Conservation (phyloP, 75 land plant species). For the Pinus tabuliformis region DNA sequence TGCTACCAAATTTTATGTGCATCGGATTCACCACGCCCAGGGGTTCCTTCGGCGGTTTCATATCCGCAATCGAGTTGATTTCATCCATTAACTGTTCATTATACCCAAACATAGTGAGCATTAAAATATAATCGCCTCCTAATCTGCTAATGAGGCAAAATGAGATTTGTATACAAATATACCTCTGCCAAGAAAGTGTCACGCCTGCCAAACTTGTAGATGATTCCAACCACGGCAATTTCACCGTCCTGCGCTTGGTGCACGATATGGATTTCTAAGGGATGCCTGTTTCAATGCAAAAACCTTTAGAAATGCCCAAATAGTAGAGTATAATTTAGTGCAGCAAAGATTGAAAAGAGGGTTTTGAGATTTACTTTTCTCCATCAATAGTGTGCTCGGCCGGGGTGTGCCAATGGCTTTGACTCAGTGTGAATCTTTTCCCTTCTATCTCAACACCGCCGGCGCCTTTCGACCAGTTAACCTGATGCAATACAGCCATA, state of each 20-base stretch:
- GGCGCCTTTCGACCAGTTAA: slow-evolving; percentile 18
- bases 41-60: too few species aligned
- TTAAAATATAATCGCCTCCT: too few species aligned
- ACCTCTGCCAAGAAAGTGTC: slow-evolving; percentile 14
- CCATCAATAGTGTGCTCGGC: slow-evolving; percentile 57
- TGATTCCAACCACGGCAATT: slow-evolving; percentile 31
- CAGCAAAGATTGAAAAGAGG: too few species aligned
- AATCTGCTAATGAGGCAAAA: too few species aligned
- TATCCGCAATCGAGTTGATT: too few species aligned
- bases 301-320: too few species aligned
- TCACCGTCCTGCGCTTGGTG: slow-evolving; percentile 21
- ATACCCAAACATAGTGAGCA: too few species aligned
- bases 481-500: not conserved
- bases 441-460: slow-evolving; percentile 25
- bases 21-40: too few species aligned
- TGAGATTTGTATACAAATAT: too few species aligned
- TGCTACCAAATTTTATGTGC: too few species aligned
- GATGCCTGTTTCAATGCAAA: slow-evolving; percentile 6
- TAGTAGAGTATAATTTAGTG: too few species aligned
- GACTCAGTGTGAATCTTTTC: slow-evolving; percentile 23
- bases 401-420: slow-evolving; percentile 55
- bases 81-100: too few species aligned
- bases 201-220: slow-evolving; percentile 30
- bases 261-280: slow-evolving; percentile 37
- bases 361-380: slow-evolving; percentile 8